These are phyloP conservation scores for Cryphonectria naterciae DNA, from an alignment of 2,329 filamentous ascomycete species.

Conservation along the genomic window DNA sequence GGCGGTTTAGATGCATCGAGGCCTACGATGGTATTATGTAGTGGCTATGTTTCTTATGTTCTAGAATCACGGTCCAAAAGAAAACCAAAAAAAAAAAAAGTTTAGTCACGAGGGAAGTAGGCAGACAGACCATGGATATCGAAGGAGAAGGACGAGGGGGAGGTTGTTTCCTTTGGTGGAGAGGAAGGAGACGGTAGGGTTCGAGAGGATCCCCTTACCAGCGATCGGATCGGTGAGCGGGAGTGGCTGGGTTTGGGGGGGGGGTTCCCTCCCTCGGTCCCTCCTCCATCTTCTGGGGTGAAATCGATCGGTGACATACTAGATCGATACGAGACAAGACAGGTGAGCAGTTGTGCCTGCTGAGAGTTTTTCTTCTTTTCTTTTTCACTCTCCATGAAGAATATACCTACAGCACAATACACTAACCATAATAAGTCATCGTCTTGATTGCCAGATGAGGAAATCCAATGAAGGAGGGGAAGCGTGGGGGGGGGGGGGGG, in stretches of 20 bases:
- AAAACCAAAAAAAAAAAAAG: neutral
- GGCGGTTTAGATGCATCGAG: neutral
- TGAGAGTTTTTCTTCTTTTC: too few relatives aligned
- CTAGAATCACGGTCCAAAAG: neutral
- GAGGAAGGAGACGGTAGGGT: neutral
- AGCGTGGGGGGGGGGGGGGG: neutral
- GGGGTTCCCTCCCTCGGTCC: too few relatives aligned
- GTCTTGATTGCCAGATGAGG: neutral
- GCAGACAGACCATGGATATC: neutral
- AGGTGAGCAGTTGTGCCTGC: neutral
- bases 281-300: neutral
- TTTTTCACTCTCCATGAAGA: too few relatives aligned
- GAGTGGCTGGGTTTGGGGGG: neutral
- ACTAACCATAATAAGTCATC: neutral
- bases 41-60: neutral
- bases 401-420: too few relatives aligned
- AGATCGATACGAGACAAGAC: neutral
- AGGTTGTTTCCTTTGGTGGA: neutral
- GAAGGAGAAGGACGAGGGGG: neutral
- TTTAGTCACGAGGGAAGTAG: neutral
- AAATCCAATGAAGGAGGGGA: neutral
- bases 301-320: neutral
- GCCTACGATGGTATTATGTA: neutral
- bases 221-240: constrained; percentile 3
- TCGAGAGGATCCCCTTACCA: too few relatives aligned